Evolutionary conservation across 176 grass and related monocot genomes (phyloP).

Genomic region (Triticum urartu): DNA sequence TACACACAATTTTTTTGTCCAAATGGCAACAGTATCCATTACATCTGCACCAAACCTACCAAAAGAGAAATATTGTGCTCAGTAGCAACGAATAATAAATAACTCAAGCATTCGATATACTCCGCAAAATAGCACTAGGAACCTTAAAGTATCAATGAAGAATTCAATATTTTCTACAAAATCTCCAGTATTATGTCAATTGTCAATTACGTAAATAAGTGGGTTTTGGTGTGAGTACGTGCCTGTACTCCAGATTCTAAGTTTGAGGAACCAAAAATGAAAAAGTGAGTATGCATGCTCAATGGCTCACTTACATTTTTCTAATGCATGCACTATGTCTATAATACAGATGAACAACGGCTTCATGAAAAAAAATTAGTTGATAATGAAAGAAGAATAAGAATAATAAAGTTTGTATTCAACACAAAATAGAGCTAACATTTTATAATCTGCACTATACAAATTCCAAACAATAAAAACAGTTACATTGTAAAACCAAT

Average conservation of each 20-base stretch:
- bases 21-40: conserved; percentile 87
- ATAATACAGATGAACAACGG: background rate
- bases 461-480: background rate
- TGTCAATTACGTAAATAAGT: background rate
- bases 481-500: background rate
- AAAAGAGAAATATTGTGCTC: conserved; percentile 22
- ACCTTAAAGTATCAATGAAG: background rate
- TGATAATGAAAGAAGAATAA: background rate
- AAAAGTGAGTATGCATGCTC: background rate
- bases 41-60: conserved; percentile 92
- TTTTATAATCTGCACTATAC: background rate
- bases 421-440: background rate
- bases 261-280: background rate
- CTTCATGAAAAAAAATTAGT: background rate
- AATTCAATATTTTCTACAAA: background rate
- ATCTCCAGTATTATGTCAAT: background rate
- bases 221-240: background rate
- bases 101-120: background rate
- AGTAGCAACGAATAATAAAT: conserved; percentile 4
- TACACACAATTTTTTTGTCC: conserved; percentile 72
- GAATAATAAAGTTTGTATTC: background rate
- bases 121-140: background rate
- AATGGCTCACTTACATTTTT: background rate
- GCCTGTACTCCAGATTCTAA: background rate
- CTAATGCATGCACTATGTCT: background rate